Evolutionary conservation across 768 basidiomycete genomes (phyloP).

Genomic region (Leucocoprinus sp.): DNA sequence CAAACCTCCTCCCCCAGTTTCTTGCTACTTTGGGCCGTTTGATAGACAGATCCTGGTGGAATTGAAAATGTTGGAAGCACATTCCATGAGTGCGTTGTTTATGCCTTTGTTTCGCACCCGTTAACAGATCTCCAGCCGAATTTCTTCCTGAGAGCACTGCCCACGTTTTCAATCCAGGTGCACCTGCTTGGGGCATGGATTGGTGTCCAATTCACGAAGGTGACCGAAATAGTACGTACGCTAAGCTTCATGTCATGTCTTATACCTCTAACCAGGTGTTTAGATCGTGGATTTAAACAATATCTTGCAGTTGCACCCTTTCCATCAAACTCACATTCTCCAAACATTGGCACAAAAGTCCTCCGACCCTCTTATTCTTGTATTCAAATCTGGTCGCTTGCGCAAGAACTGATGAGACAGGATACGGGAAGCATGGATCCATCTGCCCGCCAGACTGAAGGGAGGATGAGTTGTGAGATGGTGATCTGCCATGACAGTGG

Average conservation of each 20-base stretch:
- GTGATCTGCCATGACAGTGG: slow-evolving; percentile 81
- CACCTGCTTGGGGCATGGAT: slow-evolving; percentile 84
- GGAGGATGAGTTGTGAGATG: slow-evolving; percentile 69
- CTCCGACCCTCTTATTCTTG: slow-evolving; percentile 51
- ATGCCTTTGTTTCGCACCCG: slow-evolving; percentile 2
- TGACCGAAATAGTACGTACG: slow-evolving; percentile 47
- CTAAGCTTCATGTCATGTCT: too few species aligned
- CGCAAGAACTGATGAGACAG: slow-evolving; percentile 3
- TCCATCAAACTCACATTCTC: slow-evolving; percentile 54
- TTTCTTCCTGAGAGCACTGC: slow-evolving; percentile 51
- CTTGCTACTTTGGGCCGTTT: slow-evolving; percentile 63
- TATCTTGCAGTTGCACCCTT: slow-evolving; percentile 82
- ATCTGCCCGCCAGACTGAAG: slow-evolving; percentile 20
- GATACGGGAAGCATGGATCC: not conserved
- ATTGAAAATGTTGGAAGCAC: slow-evolving; percentile 47
- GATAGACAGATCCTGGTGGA: slow-evolving; percentile 40
- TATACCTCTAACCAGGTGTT: not conserved
- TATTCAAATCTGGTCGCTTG: slow-evolving; percentile 81
- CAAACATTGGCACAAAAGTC: slow-evolving; percentile 55
- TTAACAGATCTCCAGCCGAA: slow-evolving; percentile 35
- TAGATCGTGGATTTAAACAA: slow-evolving; percentile 54
- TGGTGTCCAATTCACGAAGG: slow-evolving; percentile 81
- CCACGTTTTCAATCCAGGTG: slow-evolving; percentile 79
- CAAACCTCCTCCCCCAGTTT: slow-evolving; percentile 43
- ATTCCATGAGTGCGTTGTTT: slow-evolving; percentile 44